Evolutionary conservation across 2,329 filamentous ascomycete genomes (phyloP), one percentile per base, ranked within the genome.

Genomic region (Colletotrichum lini): DNA sequence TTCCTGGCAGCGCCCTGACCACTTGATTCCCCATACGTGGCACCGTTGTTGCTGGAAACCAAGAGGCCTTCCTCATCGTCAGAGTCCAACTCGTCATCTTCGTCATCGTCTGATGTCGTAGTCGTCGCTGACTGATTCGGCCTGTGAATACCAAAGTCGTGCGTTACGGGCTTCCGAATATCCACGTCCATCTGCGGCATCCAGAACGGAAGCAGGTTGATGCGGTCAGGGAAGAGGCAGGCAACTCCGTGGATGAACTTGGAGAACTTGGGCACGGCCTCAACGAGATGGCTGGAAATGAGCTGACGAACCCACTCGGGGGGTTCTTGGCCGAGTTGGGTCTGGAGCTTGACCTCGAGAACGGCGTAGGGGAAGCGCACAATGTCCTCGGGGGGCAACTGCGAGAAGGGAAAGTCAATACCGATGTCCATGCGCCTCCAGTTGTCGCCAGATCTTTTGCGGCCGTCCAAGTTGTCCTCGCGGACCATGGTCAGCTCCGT

Each of bases 211-310:
- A 99, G 86, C 15, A 99, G 87, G 58, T 98, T 87, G 81, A 99
- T 99, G 66, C 93, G 91, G 54, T 91, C 89, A 0, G 95, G 95
- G 81, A 98, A 97, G 56, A 99, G 84, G 13, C 90, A 93, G 12
- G 96, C 96, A 2, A 92, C 95, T 70, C 96, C 96, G 81, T 99
- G 96, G 70, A 99, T 98, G 81, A 98, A 99, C 84, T 99, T 99
- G 78, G 95, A 98, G 83, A 98, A 99, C 80, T 99, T 99, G 73
- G 96, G 96, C 2, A 99, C 95, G n/a, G 96, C 95, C 83, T 99
- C 96, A 2, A 99, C 96, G 18, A 99, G 88, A 83, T 99, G 96
- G 73, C 95, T 98, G 15, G 94, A 89, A 54, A 95, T 97, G 62
- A 99, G 88, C 79, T 98, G 94, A 26, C 95, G 92, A 76, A 99